A percentile compares a stretch with the other conserved stretches of the same genome.
These are phyloP conservation scores for Coprinellus micaceus DNA, from an alignment of 768 basidiomycete genomes.

Conservation along the genomic window DNA sequence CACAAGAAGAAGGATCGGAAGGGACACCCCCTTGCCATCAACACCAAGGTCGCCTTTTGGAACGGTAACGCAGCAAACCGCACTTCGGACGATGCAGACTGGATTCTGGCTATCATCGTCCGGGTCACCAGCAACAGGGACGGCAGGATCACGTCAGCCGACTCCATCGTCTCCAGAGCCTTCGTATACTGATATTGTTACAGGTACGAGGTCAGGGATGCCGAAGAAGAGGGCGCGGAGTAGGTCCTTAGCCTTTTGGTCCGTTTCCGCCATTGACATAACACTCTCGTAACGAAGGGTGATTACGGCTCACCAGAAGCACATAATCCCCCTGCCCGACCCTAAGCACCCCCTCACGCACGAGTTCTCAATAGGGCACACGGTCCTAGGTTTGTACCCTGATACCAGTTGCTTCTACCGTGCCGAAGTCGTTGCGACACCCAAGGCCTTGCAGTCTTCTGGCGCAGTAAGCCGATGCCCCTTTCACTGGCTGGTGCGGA, in stretches of 20 bases:
- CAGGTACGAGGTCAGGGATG: slow-evolving; percentile 85
- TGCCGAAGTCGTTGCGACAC: slow-evolving; percentile 76
- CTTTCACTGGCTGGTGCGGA: too few species aligned
- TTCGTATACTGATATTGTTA: neutral
- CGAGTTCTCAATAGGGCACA: slow-evolving; percentile 66
- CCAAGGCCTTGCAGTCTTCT: slow-evolving; percentile 38
- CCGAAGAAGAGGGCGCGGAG: slow-evolving; percentile 73
- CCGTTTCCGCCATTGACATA: slow-evolving; percentile 8
- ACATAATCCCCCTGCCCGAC: slow-evolving; percentile 80
- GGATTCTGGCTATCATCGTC: slow-evolving; percentile 79
- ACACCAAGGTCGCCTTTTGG: slow-evolving; percentile 79
- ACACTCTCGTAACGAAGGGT: slow-evolving; percentile 22
- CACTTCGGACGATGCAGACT: slow-evolving; percentile 54
- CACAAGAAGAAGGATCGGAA: slow-evolving; percentile 58
- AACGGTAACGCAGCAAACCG: slow-evolving; percentile 56
- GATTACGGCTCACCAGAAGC: slow-evolving; percentile 55
- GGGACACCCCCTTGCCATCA: slow-evolving; percentile 62
- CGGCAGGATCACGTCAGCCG: slow-evolving; percentile 45
- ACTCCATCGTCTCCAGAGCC: neutral
- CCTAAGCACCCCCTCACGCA: slow-evolving; percentile 61
- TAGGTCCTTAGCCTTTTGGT: slow-evolving; percentile 22
- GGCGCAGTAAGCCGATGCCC: slow-evolving; percentile 38
- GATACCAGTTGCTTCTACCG: slow-evolving; percentile 91
- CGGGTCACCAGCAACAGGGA: slow-evolving; percentile 70
- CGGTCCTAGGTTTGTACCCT: slow-evolving; percentile 84